phyloP scores from a whole-genome alignment of 2,329 filamentous ascomycete genomes.

The Diplodia sapinea region DNA sequence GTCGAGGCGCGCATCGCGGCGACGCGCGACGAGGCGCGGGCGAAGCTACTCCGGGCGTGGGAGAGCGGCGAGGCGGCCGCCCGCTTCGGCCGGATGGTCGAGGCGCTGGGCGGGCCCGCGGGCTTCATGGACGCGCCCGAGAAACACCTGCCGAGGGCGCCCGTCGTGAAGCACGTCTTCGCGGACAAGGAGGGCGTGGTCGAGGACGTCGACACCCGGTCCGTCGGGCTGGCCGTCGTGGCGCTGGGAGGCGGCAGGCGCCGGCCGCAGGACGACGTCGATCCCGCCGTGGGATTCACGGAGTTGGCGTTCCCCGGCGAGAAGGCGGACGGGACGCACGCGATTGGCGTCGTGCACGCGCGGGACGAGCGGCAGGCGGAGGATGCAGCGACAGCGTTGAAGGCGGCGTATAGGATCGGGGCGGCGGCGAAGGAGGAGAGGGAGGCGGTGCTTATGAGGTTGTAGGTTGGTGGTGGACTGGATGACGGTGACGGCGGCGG shows the following conservation, averaged over 20 bases:
- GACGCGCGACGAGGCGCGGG: constrained; percentile 6
- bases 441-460: background rate
- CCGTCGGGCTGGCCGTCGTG: constrained; percentile 30
- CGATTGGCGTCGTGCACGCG: constrained; percentile 28
- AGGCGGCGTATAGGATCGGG: constrained; percentile 25
- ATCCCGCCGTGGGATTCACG: constrained; percentile 28
- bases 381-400: constrained; percentile 19
- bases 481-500: background rate
- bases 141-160: constrained; percentile 11
- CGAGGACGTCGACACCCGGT: constrained; percentile 24
- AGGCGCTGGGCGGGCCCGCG: constrained; percentile 15
- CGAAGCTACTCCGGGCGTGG: constrained; percentile 24
- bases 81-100: constrained; percentile 21
- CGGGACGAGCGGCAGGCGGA: constrained; percentile 20
- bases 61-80: constrained; percentile 24
- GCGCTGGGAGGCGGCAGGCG: constrained; percentile 29
- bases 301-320: constrained; percentile 26
- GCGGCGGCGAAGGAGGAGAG: background rate
- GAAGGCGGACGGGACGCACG: background rate
- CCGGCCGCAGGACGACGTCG: constrained; percentile 18
- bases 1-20: constrained; percentile 15
- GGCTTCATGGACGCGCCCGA: constrained; percentile 23
- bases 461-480: background rate
- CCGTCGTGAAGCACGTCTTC: constrained; percentile 17
- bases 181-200: constrained; percentile 21